phyloP scores from a whole-genome alignment of 192 early-diverging fungal genomes.

The Coemansia sp. region DNA sequence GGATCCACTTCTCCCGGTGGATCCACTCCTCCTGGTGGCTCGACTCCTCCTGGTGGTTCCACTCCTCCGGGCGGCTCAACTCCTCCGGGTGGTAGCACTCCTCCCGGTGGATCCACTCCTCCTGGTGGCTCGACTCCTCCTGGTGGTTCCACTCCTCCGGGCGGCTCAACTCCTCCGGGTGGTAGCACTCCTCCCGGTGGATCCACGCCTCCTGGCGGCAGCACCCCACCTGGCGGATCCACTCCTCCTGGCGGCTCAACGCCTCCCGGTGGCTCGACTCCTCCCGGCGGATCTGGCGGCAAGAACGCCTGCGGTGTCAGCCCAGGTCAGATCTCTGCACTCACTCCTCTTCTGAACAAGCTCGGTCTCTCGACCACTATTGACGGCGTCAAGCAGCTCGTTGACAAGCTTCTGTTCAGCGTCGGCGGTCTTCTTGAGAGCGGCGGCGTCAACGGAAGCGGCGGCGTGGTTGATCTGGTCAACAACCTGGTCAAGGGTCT shows the following conservation, averaged over 20 bases:
- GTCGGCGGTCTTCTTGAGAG: constrained; percentile 40
- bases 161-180: neutral
- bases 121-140: neutral
- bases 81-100: neutral
- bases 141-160: constrained; percentile 4
- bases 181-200: constrained; percentile 2
- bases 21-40: neutral
- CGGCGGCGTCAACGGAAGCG: constrained; percentile 20
- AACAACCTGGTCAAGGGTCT: constrained; percentile 46
- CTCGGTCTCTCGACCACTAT: constrained; percentile 32
- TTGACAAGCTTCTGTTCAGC: constrained; percentile 31
- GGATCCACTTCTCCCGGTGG: constrained; percentile 2
- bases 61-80: neutral
- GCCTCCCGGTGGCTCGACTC: constrained; percentile 1
- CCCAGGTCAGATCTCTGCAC: constrained; percentile 39
- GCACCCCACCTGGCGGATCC: neutral
- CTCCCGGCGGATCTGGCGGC: constrained; percentile 14
- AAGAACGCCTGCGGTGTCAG: constrained; percentile 34
- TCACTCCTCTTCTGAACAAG: constrained; percentile 41
- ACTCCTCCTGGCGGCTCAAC: constrained; percentile 4
- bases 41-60: neutral
- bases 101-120: neutral
- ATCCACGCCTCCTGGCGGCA: constrained; percentile 1
- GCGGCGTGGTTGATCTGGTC: constrained; percentile 39
- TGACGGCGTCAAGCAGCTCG: constrained; percentile 44